Evolutionary conservation across 2,329 filamentous ascomycete species (phyloP).

Genomic region (Pseudogymnoascus destructans): DNA sequence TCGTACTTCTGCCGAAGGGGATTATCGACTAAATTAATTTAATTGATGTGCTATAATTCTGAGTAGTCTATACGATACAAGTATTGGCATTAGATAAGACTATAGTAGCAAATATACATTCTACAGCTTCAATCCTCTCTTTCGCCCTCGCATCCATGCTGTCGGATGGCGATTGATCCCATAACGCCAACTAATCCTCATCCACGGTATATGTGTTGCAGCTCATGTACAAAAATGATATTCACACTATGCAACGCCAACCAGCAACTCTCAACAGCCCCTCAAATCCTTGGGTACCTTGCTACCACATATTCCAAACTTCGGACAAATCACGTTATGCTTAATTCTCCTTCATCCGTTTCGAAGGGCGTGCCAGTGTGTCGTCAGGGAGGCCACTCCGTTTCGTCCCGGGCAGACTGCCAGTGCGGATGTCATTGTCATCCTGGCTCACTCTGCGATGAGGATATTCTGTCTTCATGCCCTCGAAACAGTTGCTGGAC

Average conservation of each 20-base stretch:
- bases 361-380: conserved; percentile 46
- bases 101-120: neutral
- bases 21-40: conserved; percentile 36
- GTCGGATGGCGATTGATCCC: neutral
- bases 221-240: neutral
- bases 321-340: neutral
- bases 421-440: conserved; percentile 88
- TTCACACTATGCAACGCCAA: neutral
- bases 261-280: neutral
- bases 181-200: neutral
- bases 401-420: conserved; percentile 83
- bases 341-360: conserved; percentile 44
- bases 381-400: conserved; percentile 78
- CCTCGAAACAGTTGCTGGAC: conserved; percentile 79
- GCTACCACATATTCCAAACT: neutral
- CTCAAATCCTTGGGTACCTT: neutral
- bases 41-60: neutral
- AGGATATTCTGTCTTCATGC: conserved; percentile 77
- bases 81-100: neutral
- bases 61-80: neutral
- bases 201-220: neutral
- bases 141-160: neutral
- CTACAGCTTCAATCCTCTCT: neutral
- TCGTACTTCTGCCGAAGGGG: conserved; percentile 46
- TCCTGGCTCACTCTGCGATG: conserved; percentile 83